Evolutionary conservation across 2,329 filamentous ascomycete genomes (phyloP), one percentile per base, ranked within the genome.

Genomic region (Alternaria ethzedia): DNA sequence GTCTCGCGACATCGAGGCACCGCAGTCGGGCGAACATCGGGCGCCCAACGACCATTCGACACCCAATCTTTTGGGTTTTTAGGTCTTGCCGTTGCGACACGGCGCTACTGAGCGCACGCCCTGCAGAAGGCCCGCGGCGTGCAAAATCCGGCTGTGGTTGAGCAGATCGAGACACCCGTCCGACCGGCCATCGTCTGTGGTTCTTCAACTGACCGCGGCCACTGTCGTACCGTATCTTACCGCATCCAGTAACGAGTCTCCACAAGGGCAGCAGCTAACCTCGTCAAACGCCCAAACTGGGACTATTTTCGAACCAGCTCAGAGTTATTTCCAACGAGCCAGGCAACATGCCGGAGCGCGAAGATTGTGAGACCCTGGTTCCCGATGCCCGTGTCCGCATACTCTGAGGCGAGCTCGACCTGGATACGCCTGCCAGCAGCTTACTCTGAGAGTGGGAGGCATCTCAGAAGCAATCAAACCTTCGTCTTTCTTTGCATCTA

Each of bases 401-500:
- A 20, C 41, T 25, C n/a, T 43, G 44, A 41, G n/a, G 28, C 21
- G 15, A 41, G n/a, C 36, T 10, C 44, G 28, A 56, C 57, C 57
- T 49, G 47, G 55, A 43, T 59, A 59, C 43, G 54, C 60, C 60
- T 56, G 57, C 36, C 45, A 28, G 47, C 20, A 30, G n/a, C 23
- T 41, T 25, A 4, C 28, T 12, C 3, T 30, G n/a, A 52, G n/a
- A 41, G 23, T 23, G 44, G 43, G 32, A 21, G 30, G 32, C 43
- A 61, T 57, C 60, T 47, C 65, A 67, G 60, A 65, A 69, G 64
- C 59, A 65, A 49, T 23, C 28, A 23, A 51, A 41, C 36, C 36
- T 51, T 20, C 44, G 20, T 36, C 17, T 20, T 41, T 58, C 32
- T 28, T 26, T 57, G 56, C 41, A 23, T 50, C 51, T 57, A 36